These are phyloP conservation scores for Carpediemonas membranifera DNA, from an alignment of 78 protist genomes.

Conservation along the genomic window DNA sequence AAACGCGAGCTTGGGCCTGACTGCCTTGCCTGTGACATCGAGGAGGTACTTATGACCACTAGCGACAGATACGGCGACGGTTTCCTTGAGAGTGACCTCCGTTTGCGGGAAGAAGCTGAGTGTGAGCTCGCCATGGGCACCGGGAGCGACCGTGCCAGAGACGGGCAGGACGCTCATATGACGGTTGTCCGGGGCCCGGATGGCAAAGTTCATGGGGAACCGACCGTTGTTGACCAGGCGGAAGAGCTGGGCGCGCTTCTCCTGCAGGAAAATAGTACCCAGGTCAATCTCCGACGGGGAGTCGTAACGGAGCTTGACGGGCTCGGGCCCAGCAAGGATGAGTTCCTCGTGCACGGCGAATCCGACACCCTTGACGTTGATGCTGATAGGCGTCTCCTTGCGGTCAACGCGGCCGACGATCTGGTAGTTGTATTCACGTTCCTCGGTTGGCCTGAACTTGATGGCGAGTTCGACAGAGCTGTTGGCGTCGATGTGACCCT, in stretches of 20 bases:
- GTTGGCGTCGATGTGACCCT: conserved; percentile 24
- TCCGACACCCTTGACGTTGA: conserved; percentile 67
- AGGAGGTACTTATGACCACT: conserved; percentile 41
- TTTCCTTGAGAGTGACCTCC: neutral
- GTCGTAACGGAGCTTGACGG: no score
- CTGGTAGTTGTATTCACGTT: conserved; percentile 42
- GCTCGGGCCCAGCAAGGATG: no score
- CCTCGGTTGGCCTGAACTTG: conserved; percentile 42
- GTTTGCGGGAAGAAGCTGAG: conserved; percentile 27
- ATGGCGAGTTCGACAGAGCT: conserved; percentile 12
- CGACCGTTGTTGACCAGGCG: conserved; percentile 38
- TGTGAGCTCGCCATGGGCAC: neutral
- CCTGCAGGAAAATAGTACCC: conserved; percentile 52
- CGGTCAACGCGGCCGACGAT: conserved; percentile 22
- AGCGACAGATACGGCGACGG: conserved; percentile 1
- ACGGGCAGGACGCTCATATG: neutral
- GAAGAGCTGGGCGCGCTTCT: neutral
- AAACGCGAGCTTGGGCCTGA: conserved; percentile 31
- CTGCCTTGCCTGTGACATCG: conserved; percentile 19
- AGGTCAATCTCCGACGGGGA: no score
- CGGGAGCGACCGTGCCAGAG: conserved; percentile 19
- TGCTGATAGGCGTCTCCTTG: conserved; percentile 36
- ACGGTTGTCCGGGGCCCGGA: neutral
- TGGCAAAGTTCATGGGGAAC: conserved; percentile 35
- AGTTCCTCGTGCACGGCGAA: conserved; percentile 33